Percentiles rank a stretch among this genome's conserved stretches.
These are phyloP conservation scores for Kwoniella dendrophila DNA, from an alignment of 768 basidiomycete species.

Conservation along the genomic window DNA sequence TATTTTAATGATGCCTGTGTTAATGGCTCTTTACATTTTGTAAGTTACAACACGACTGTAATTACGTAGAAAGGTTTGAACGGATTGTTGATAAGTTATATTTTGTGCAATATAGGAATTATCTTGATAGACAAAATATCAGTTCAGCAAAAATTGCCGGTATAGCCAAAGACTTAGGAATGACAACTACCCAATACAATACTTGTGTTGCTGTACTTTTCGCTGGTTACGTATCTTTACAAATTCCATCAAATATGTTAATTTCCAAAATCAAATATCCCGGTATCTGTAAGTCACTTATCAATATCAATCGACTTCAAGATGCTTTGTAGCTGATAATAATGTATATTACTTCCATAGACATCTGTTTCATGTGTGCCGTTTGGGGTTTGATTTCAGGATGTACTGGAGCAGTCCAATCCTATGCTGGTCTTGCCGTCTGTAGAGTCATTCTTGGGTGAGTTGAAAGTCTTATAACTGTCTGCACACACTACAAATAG, in stretches of 20 bases:
- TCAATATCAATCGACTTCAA: no score
- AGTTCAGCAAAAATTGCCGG: conserved; percentile 35
- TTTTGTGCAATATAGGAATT: conserved; percentile 17
- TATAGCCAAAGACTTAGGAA: conserved; percentile 35
- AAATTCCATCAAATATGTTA: conserved; percentile 53
- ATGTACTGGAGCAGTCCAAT: conserved; percentile 43
- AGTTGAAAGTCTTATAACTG: conserved; percentile 1
- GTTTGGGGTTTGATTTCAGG: conserved; percentile 48
- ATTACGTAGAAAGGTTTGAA: background rate
- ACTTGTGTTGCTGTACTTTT: conserved; percentile 47
- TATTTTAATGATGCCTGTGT: conserved; percentile 45
- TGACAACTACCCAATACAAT: conserved; percentile 36
- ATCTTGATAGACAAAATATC: conserved; percentile 44
- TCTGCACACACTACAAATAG: background rate
- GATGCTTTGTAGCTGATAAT: no score
- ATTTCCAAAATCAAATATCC: conserved; percentile 44
- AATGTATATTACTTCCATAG: conserved; percentile 6
- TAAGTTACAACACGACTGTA: conserved; percentile 6
- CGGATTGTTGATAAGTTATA: background rate
- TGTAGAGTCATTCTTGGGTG: conserved; percentile 35
- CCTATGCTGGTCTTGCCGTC: conserved; percentile 41
- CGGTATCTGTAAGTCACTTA: conserved; percentile 32
- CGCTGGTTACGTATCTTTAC: conserved; percentile 50
- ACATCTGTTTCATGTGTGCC: conserved; percentile 43
- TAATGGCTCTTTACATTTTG: conserved; percentile 41